Conservation (phyloP, 139 green algal species). For the Coelastrella sp. region DNA sequence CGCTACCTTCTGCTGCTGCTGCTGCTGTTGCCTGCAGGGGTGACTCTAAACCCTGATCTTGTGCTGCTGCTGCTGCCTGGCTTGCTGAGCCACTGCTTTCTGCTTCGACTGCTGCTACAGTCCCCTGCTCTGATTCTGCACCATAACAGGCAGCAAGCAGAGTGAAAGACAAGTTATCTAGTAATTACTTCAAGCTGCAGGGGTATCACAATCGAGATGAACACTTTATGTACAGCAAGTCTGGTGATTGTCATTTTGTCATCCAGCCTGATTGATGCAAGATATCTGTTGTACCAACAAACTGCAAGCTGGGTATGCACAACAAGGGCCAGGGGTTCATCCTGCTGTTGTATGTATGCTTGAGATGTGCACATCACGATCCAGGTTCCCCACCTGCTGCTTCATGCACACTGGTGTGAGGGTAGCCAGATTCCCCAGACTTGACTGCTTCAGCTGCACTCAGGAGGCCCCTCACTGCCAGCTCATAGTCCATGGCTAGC, state of each 20-base stretch:
- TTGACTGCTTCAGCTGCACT: neutral
- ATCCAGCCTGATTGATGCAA: too few species aligned
- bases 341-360: constrained; percentile 8
- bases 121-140: neutral
- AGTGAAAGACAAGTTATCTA: too few species aligned
- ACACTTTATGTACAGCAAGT: too few species aligned
- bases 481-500: constrained; percentile 72
- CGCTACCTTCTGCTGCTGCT: constrained; percentile 16
- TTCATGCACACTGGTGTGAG: constrained; percentile 12
- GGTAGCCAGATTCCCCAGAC: constrained; percentile 7
- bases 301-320: too few species aligned
- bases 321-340: neutral
- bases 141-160: neutral
- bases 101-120: neutral
- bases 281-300: too few species aligned
- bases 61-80: constrained; percentile 2
- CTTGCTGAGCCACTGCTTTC: constrained; percentile 10
- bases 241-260: too few species aligned
- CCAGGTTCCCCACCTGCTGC: too few species aligned
- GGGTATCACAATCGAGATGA: too few species aligned
- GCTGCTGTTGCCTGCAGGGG: neutral
- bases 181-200: too few species aligned
- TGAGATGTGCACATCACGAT: too few species aligned
- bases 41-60: constrained; percentile 17
- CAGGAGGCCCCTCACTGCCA: constrained; percentile 11